A percentile compares a stretch with the other conserved stretches of the same genome.
These are phyloP conservation scores for Fusarium sp. DNA, from an alignment of 2,329 filamentous ascomycete genomes.

Conservation along the genomic window DNA sequence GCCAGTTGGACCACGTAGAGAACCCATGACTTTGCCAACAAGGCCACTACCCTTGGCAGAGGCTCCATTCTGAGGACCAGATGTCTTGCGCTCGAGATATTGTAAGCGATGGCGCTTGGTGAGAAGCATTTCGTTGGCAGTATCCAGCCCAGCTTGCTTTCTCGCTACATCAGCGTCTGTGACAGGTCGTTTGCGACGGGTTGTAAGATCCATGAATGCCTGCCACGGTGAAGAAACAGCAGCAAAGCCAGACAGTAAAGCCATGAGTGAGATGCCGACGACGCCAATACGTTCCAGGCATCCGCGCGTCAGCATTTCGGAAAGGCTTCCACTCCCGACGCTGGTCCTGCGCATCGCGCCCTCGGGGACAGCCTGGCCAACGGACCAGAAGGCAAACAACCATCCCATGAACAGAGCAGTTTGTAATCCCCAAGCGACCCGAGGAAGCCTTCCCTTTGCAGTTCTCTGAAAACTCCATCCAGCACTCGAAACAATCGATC, in stretches of 20 bases:
- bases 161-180: conserved; percentile 79
- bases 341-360: conserved; percentile 40
- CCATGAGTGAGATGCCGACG: conserved; percentile 87
- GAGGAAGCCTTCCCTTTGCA: conserved; percentile 64
- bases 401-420: conserved; percentile 70
- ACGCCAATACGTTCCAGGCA: conserved; percentile 79
- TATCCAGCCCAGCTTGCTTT: conserved; percentile 81
- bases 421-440: conserved; percentile 72
- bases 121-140: conserved; percentile 80
- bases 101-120: conserved; percentile 79
- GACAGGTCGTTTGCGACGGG: conserved; percentile 62
- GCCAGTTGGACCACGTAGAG: conserved; percentile 71
- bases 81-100: conserved; percentile 71
- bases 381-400: conserved; percentile 80
- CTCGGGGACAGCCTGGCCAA: conserved; percentile 70
- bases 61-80: conserved; percentile 43
- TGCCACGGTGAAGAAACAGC: conserved; percentile 91
- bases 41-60: conserved; percentile 60
- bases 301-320: conserved; percentile 57
- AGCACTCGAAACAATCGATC: conserved; percentile 65
- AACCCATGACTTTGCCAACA: conserved; percentile 77
- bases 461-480: conserved; percentile 71
- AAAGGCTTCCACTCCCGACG: conserved; percentile 44
- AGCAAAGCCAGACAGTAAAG: conserved; percentile 86
- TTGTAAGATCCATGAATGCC: conserved; percentile 72